Evolutionary conservation across 2,329 filamentous ascomycete species (phyloP), one percentile per base, ranked within the genome.

Genomic region (Pseudopyrenochaeta lycopersici): DNA sequence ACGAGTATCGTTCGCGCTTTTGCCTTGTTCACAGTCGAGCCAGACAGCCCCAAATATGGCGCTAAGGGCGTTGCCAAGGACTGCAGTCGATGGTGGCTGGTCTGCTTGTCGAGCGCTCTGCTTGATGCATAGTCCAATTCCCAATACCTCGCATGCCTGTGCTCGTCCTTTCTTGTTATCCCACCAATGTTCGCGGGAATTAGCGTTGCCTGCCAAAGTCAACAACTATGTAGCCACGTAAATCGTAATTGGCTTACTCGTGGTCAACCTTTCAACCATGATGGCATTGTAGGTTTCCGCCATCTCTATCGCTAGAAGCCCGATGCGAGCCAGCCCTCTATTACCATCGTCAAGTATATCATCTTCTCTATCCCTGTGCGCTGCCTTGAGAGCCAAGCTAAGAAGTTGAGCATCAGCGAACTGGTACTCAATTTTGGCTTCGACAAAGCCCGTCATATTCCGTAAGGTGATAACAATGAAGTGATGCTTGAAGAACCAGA

Each of bases 31-130:
- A 38, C 42, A 52, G 21, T 47, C 49, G 17, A 30, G 49, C 49
- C 43, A 52, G 33, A 52, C 18, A 21, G 49, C 49, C 9, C 49
- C 43, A 32, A 52, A 32, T 15, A 52, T 38, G 18, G 49, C 49
- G 31, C 44, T 52, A 29, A 52, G 14, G 6, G 49, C 49, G n/a
- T 40, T 33, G 33, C 47, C 38, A 14, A 52, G 43, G n/a, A 52
- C 43, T 23, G 30, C 31, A 2, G n/a, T 29, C 17, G 49, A 52
- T 15, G 38, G 27, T 6, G 29, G 10, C 23, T 46, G 33, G 6
- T 46, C 33, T 10, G 15, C 18, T 35, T 47, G 49, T 41, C 49
- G 49, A 46, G 20, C 36, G 42, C 49, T 52, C 14, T 21, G 27
- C 11, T 27, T 29, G 31, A 52, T 52, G 17, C 21, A 21, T 18